Conservation (phyloP, 441 rosid genomes). For the Gossypium davidsonii region DNA sequence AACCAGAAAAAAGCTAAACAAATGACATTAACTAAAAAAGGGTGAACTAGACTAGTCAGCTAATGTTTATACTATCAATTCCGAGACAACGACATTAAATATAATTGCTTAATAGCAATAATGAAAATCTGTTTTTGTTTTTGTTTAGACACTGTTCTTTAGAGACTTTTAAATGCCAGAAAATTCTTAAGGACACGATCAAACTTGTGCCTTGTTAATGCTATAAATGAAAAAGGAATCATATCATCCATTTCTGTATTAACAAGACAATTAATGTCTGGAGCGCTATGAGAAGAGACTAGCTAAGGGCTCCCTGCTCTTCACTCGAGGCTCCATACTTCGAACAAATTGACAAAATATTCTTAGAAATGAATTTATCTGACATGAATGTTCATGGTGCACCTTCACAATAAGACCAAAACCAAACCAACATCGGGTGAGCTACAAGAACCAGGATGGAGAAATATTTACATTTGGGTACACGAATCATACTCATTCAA, state of each 20-base stretch:
- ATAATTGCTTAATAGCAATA: neutral
- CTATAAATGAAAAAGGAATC: conserved; percentile 20
- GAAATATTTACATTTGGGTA: neutral
- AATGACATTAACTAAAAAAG: neutral
- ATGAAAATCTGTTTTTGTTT: neutral
- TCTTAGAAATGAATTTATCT: neutral
- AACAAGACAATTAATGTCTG: conserved; percentile 38
- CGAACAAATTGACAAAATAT: neutral
- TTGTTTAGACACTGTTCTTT: neutral
- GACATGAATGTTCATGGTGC: neutral
- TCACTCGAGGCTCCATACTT: conserved; percentile 63
- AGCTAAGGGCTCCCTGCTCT: conserved; percentile 46
- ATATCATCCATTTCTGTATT: conserved; percentile 26
- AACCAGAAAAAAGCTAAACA: neutral
- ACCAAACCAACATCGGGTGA: neutral
- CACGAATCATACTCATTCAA: neutral
- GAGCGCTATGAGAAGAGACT: conserved; percentile 68
- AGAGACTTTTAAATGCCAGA: neutral
- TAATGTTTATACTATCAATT: neutral
- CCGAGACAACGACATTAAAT: neutral
- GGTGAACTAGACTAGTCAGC: neutral
- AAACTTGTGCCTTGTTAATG: conserved; percentile 14
- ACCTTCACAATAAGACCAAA: neutral
- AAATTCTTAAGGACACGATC: neutral
- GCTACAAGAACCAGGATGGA: neutral